A percentile compares a stretch with the other conserved stretches of the same genome.
phyloP scores from a whole-genome alignment of 2,329 filamentous ascomycete genomes.

The Nannizziopsis barbatae region DNA sequence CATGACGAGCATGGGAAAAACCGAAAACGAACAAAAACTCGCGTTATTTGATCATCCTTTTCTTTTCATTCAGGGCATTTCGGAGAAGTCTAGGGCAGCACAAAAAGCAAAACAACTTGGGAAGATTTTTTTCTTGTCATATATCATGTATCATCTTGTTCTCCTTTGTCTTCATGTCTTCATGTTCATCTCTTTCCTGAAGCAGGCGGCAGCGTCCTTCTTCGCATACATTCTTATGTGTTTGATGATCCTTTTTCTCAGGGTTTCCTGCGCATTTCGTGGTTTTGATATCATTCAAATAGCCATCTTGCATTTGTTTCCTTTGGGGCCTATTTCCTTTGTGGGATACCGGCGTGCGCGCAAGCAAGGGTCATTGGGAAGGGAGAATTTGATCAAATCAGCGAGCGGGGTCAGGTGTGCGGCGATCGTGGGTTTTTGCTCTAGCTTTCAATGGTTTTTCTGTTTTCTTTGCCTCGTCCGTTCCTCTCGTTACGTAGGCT shows the following conservation, averaged over 20 bases:
- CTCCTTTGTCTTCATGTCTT: no score
- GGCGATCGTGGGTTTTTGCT: no score
- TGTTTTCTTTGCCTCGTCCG: neutral
- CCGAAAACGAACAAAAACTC: neutral
- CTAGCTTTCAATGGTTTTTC: no score
- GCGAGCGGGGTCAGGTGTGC: no score
- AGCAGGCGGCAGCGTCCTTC: neutral
- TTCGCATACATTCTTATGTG: neutral
- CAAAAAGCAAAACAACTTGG: neutral
- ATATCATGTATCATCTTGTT: slow-evolving; percentile 8
- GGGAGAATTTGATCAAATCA: no score
- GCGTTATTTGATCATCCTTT: slow-evolving; percentile 2
- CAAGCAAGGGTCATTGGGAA: no score
- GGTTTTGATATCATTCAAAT: no score
- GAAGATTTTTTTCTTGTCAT: neutral
- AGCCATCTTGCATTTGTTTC: no score
- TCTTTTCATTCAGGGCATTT: slow-evolving; percentile 4
- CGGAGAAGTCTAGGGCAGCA: neutral
- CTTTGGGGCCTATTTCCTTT: no score
- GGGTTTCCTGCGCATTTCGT: neutral
- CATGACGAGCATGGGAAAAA: neutral
- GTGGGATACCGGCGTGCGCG: no score
- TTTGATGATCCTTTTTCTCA: neutral
- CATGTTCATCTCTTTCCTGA: neutral
- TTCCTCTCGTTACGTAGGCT: neutral